These are phyloP conservation scores for Aplosporella prunicola DNA, from an alignment of 2,329 filamentous ascomycete genomes.

Conservation along the genomic window DNA sequence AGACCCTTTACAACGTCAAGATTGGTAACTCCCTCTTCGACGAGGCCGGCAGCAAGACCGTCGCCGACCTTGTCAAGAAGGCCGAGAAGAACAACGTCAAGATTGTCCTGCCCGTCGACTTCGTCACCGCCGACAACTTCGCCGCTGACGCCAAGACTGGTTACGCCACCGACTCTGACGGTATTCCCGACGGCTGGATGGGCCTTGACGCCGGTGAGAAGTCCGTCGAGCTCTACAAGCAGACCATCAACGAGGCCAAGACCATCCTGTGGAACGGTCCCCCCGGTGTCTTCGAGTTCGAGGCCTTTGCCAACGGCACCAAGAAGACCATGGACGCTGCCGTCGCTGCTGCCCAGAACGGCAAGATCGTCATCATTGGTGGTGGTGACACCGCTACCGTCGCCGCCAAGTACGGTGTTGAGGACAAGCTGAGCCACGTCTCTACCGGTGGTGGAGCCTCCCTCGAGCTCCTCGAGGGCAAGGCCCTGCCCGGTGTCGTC, in stretches of 20 bases:
- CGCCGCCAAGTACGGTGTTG: constrained; percentile 90
- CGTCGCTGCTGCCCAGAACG: constrained; percentile 67
- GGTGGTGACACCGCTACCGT: constrained; percentile 97
- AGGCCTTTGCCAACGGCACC: constrained; percentile 85
- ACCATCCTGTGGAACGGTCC: constrained; percentile 99
- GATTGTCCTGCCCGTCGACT: constrained; percentile 89
- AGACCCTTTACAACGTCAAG: constrained; percentile 82
- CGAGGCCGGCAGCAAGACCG: constrained; percentile 86
- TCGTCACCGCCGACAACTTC: constrained; percentile 94
- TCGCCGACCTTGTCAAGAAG: constrained; percentile 80
- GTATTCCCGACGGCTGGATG: constrained; percentile 97
- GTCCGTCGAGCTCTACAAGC: constrained; percentile 79
- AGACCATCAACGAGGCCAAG: constrained; percentile 77
- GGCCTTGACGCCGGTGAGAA: constrained; percentile 89
- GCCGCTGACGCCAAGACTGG: constrained; percentile 71
- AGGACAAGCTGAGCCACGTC: constrained; percentile 96
- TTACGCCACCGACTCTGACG: constrained; percentile 72
- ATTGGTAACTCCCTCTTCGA: constrained; percentile 92
- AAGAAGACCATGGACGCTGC: constrained; percentile 86
- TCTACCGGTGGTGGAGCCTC: constrained; percentile 94
- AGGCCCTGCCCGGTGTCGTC: constrained; percentile 87
- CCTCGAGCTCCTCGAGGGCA: constrained; percentile 94
- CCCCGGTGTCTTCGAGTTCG: constrained; percentile 93
- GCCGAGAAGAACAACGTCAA: constrained; percentile 94
- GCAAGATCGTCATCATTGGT: constrained; percentile 96